Conservation (phyloP, 495 filamentous ascomycete species). For the Astrocystis sublimbata region DNA sequence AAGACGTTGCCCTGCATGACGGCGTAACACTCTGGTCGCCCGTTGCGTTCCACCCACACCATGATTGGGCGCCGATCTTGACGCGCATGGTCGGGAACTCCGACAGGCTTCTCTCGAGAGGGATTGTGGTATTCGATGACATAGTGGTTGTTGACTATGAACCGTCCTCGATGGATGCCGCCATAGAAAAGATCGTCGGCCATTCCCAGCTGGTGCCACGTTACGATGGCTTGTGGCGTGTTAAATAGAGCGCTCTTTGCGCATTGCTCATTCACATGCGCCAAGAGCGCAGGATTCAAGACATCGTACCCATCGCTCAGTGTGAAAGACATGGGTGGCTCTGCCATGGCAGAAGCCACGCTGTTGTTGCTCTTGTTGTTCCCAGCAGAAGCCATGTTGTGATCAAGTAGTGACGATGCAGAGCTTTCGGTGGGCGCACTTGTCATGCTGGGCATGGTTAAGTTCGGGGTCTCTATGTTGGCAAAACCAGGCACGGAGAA, state of each 20-base stretch:
- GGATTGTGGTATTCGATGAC: slow-evolving; percentile 7
- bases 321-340: neutral
- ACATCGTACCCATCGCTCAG: neutral
- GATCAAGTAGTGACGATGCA: neutral
- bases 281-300: neutral
- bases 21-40: neutral
- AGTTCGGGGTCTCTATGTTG: neutral
- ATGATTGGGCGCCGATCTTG: neutral
- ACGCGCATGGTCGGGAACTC: neutral
- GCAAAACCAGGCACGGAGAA: neutral
- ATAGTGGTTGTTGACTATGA: neutral
- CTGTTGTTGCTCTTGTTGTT: no score
- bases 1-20: neutral
- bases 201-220: neutral
- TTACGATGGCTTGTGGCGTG: neutral
- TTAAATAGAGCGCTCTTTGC: neutral
- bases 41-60: neutral
- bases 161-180: neutral
- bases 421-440: neutral
- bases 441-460: neutral
- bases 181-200: slow-evolving; percentile 1
- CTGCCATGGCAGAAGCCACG: neutral
- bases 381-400: neutral
- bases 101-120: neutral
- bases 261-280: neutral